Evolutionary conservation across 2,329 filamentous ascomycete species (phyloP).

Genomic region (Aspergillus fumigatiaffinis): DNA sequence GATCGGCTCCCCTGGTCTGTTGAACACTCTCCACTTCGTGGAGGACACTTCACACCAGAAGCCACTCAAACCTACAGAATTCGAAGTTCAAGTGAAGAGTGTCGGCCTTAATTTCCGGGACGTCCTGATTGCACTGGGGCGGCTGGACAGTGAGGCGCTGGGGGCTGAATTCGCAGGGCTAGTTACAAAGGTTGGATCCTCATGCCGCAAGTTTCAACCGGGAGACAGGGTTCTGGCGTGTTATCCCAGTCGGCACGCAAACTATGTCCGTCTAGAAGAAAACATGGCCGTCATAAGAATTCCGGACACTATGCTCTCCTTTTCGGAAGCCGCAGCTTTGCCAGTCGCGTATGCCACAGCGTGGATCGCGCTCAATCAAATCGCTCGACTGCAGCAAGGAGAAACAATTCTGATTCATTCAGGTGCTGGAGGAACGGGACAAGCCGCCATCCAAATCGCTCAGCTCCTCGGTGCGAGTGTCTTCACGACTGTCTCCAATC

Average conservation of each 20-base stretch:
- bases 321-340: slow-evolving; percentile 2
- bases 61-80: slow-evolving; percentile 10
- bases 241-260: slow-evolving; percentile 22
- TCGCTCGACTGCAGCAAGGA: slow-evolving; percentile 14
- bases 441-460: slow-evolving; percentile 25
- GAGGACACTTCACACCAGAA: slow-evolving; percentile 6
- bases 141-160: not conserved
- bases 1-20: slow-evolving; percentile 15
- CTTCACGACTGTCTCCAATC: slow-evolving; percentile 21
- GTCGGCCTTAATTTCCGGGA: slow-evolving; percentile 23
- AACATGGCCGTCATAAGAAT: not conserved
- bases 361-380: slow-evolving; percentile 3
- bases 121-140: slow-evolving; percentile 4
- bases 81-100: slow-evolving; percentile 21
- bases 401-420: slow-evolving; percentile 25
- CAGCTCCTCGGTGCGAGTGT: slow-evolving; percentile 20
- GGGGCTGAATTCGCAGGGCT: not conserved
- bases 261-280: slow-evolving; percentile 18
- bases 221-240: slow-evolving; percentile 33
- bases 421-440: slow-evolving; percentile 25
- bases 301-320: not conserved
- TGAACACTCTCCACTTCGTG: slow-evolving; percentile 13
- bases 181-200: not conserved
- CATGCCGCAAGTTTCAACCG: not conserved
- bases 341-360: slow-evolving; percentile 6